Evolutionary conservation across 2,329 filamentous ascomycete genomes (phyloP).

Genomic region (Pestalotiopsis sp.): DNA sequence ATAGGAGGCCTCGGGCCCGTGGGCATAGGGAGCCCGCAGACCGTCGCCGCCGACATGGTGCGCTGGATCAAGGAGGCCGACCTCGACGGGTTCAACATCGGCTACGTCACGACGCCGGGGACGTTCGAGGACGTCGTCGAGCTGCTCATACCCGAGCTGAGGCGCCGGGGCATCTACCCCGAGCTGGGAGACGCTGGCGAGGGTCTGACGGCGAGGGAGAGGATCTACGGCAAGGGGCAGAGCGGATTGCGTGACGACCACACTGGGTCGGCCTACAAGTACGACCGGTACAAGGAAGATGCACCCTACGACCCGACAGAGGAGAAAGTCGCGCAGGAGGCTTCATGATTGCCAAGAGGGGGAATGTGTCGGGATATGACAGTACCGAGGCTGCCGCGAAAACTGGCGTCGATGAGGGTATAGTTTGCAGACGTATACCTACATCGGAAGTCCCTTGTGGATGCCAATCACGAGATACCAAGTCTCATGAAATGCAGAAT

Average conservation of each 20-base stretch:
- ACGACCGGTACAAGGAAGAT: constrained; percentile 62
- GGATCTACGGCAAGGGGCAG: constrained; percentile 64
- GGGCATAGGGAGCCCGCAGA: constrained; percentile 26
- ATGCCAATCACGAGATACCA: background rate
- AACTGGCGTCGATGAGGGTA: background rate
- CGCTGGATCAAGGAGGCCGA: constrained; percentile 29
- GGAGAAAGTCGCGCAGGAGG: background rate
- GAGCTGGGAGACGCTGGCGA: constrained; percentile 34
- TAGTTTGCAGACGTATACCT: background rate
- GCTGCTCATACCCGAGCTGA: constrained; percentile 28
- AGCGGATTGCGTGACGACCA: constrained; percentile 60
- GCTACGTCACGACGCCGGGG: constrained; percentile 29
- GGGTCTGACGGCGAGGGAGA: constrained; percentile 58
- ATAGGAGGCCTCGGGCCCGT: constrained; percentile 38
- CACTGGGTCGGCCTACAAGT: constrained; percentile 61
- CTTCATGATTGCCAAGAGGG: background rate
- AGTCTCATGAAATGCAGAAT: background rate
- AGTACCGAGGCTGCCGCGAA: background rate
- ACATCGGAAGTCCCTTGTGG: background rate
- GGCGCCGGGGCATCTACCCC: constrained; percentile 30
- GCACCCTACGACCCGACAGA: constrained; percentile 27
- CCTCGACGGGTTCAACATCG: constrained; percentile 31
- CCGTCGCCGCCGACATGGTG: constrained; percentile 29
- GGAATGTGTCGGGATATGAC: background rate
- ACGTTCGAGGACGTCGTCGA: constrained; percentile 31